Evolutionary conservation across 176 grass and related monocot species (phyloP), one percentile per base, ranked within the genome.

Genomic region (Tuctoria greenei): DNA sequence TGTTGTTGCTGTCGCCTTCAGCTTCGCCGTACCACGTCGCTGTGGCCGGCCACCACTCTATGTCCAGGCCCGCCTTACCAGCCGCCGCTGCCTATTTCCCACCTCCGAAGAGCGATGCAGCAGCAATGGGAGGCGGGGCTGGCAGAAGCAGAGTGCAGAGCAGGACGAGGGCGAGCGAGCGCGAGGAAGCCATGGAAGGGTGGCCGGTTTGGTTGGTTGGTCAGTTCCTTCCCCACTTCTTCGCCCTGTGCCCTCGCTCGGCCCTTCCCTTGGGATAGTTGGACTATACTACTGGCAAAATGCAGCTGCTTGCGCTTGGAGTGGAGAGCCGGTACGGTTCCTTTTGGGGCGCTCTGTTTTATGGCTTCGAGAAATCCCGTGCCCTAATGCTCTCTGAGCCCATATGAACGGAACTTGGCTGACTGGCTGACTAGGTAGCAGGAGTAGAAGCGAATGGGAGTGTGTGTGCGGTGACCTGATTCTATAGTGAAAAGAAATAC

Each of bases 11-110:
- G 80, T 99, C 96, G 70, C 96, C 96, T 3, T 95, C 87, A 17
- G 96, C 73, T 17, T 86, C 84, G 54, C 96, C 96, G 66, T 95
- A 99, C 96, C 96, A 99, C 43, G 96, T 99, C 59, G 96, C 96
- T 54, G 89, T 95, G 18, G 96, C 96, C 28, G 89, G 77, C 7
- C 90, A 87, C 96, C 96, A 99, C 79, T 99, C 92, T 66, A 69
- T 60, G 78, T 93, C 94, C 34, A 74, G 1, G 75, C 3, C 75
- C 59, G 44, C 74, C 17, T 35, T 59, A 62, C 54, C 71, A 14
- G 3, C 31, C 31, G 77, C 63, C 35, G 13, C 35, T 4, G 70
- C 61, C 23, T 68, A 47, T 21, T 78, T 60, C 7, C 39, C 79
- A 69, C 35, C 66, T 55, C 77, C 46, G 66, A 74, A 55, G 57